A percentile compares a stretch with the other conserved stretches of the same genome.
Conservation (phyloP, 2,329 filamentous ascomycete species). For the Iodosphaeria phyllophila region DNA sequence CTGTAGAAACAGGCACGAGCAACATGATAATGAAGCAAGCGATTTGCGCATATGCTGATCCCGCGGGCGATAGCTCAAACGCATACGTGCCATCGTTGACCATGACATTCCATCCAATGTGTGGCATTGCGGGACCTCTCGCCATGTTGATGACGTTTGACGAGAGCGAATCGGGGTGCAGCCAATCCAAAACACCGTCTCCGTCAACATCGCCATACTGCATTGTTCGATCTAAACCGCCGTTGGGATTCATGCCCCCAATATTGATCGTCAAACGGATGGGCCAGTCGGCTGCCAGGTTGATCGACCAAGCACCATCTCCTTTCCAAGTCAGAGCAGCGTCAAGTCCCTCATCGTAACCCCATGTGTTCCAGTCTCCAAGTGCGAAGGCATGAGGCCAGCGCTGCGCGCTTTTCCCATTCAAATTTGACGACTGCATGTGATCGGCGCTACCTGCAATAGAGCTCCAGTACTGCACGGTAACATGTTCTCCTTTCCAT, state of each 20-base stretch:
- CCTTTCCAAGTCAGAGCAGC: slow-evolving; percentile 29
- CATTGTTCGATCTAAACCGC: slow-evolving; percentile 37
- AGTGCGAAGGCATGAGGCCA: slow-evolving; percentile 46
- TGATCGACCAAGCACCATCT: slow-evolving; percentile 34
- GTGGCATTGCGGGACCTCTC: slow-evolving; percentile 29
- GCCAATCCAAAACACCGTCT: slow-evolving; percentile 39
- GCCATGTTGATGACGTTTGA: slow-evolving; percentile 40
- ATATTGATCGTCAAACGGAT: slow-evolving; percentile 41
- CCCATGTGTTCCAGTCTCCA: slow-evolving; percentile 43
- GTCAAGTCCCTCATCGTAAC: slow-evolving; percentile 38
- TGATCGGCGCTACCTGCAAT: slow-evolving; percentile 39
- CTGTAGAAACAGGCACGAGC: slow-evolving; percentile 30
- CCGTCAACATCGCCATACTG: slow-evolving; percentile 42
- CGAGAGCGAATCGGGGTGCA: slow-evolving; percentile 38
- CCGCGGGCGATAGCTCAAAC: slow-evolving; percentile 31
- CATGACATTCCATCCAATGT: slow-evolving; percentile 33
- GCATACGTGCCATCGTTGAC: slow-evolving; percentile 33
- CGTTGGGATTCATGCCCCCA: slow-evolving; percentile 48
- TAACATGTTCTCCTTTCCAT: slow-evolving; percentile 38
- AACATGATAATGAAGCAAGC: slow-evolving; percentile 31
- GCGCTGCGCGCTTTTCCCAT: slow-evolving; percentile 21
- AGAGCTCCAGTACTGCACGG: slow-evolving; percentile 43
- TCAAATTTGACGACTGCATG: slow-evolving; percentile 37
- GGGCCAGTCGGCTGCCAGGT: slow-evolving; percentile 46
- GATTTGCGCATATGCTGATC: slow-evolving; percentile 32